A percentile compares a stretch with the other conserved stretches of the same genome.
These are phyloP conservation scores for Syzygium syzygioides DNA, from an alignment of 441 rosid genomes.

Conservation along the genomic window DNA sequence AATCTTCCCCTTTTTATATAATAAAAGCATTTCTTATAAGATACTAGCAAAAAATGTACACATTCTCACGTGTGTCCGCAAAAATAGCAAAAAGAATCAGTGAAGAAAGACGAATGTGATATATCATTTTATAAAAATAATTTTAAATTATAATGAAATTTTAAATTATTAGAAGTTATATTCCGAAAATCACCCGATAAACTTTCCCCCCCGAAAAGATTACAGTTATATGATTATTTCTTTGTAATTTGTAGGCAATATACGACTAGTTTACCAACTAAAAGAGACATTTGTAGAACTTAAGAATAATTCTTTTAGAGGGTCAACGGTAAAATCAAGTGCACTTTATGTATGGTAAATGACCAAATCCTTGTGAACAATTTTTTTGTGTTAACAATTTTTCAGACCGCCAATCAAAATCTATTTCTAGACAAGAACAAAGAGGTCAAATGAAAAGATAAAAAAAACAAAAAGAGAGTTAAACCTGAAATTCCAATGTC, in stretches of 20 bases:
- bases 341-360: neutral
- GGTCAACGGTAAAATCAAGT: neutral
- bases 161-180: neutral
- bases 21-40: neutral
- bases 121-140: neutral
- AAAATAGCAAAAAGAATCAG: neutral
- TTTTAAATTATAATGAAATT: neutral
- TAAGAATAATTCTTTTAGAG: neutral
- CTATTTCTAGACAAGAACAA: neutral
- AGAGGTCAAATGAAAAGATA: neutral
- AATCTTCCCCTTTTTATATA: neutral
- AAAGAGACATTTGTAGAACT: neutral
- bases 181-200: neutral
- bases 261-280: neutral
- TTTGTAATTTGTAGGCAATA: neutral
- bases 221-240: neutral
- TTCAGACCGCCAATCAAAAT: neutral
- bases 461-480: rapidly evolving
- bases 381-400: neutral
- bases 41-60: neutral
- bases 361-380: neutral
- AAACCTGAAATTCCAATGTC: slow-evolving; percentile 70
- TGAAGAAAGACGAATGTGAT: neutral
- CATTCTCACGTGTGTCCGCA: too few species aligned
- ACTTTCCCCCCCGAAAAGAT: neutral